Conservation (phyloP, 225 moss, liverwort and hornwort genomes). For the Lunularia cruciata region DNA sequence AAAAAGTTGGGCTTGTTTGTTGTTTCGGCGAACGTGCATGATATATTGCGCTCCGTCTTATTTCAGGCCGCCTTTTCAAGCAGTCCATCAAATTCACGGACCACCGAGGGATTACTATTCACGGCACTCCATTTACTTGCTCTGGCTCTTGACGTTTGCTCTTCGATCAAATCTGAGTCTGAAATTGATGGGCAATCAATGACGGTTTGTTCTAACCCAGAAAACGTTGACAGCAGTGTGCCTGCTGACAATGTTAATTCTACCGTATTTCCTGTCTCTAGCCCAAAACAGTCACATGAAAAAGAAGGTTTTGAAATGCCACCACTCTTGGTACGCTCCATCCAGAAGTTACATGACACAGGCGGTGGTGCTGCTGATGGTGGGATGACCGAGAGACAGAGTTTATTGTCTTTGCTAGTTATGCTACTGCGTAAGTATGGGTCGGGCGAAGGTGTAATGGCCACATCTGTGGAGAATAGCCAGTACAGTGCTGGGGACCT, state of each 20-base stretch:
- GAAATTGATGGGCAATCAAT: slow-evolving; percentile 27
- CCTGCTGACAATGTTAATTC: slow-evolving; percentile 23
- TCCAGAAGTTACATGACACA: slow-evolving; percentile 50
- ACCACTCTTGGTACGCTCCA: slow-evolving; percentile 52
- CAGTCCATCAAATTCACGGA: slow-evolving; percentile 61
- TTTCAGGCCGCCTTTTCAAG: slow-evolving; percentile 68
- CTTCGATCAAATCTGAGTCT: slow-evolving; percentile 34
- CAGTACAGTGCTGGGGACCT: slow-evolving; percentile 61
- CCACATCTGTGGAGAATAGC: slow-evolving; percentile 49
- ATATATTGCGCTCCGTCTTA: slow-evolving; percentile 69
- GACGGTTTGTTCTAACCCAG: slow-evolving; percentile 19
- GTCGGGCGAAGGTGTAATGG: slow-evolving; percentile 39
- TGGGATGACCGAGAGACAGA: slow-evolving; percentile 57
- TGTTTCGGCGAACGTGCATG: slow-evolving; percentile 60
- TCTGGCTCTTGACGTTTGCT: slow-evolving; percentile 76
- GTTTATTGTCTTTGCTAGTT: slow-evolving; percentile 72
- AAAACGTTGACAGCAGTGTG: slow-evolving; percentile 22
- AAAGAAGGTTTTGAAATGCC: slow-evolving; percentile 44
- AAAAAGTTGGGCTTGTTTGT: slow-evolving; percentile 65
- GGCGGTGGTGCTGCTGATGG: slow-evolving; percentile 45
- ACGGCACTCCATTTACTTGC: slow-evolving; percentile 82
- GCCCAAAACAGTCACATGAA: slow-evolving; percentile 26
- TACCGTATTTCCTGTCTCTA: slow-evolving; percentile 25
- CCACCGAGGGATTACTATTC: slow-evolving; percentile 73
- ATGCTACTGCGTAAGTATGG: slow-evolving; percentile 61